phyloP scores from a whole-genome alignment of 306 rosid species.

The Senna tora region DNA sequence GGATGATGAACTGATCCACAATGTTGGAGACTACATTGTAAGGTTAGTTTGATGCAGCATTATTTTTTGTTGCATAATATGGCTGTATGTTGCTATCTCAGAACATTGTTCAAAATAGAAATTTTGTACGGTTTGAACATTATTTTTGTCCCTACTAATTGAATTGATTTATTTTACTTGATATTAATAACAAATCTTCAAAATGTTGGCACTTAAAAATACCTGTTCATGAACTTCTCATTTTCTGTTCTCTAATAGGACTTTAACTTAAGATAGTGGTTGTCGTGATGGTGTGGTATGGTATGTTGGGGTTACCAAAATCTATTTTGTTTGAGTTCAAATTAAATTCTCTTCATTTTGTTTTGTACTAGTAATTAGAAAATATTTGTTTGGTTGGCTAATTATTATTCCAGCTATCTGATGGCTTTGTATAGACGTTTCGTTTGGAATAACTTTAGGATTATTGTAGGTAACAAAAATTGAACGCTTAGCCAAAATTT shows the following conservation, averaged over 20 bases:
- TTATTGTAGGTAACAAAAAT: background rate
- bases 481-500: slow-evolving; percentile 18
- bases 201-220: background rate
- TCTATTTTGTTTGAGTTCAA: slow-evolving; percentile 4
- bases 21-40: slow-evolving; percentile 76
- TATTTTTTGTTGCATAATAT: slow-evolving; percentile 31
- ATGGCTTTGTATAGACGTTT: background rate
- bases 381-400: background rate
- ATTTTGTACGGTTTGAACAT: slow-evolving; percentile 13
- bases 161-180: slow-evolving; percentile 21
- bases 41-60: slow-evolving; percentile 61
- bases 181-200: slow-evolving; percentile 23
- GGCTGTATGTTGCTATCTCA: slow-evolving; percentile 17
- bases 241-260: background rate
- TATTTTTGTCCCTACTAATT: background rate
- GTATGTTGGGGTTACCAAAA: background rate
- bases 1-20: slow-evolving; percentile 72
- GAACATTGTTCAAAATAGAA: slow-evolving; percentile 31
- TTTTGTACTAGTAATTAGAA: slow-evolving; percentile 2
- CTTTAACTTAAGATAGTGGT: background rate
- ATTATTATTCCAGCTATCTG: slow-evolving; percentile 32
- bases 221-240: background rate
- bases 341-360: slow-evolving; percentile 9
- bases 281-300: background rate
- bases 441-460: background rate